Evolutionary conservation across 192 early-diverging fungal genomes (phyloP), one percentile per base, ranked within the genome.

Genomic region (Backusella sp.): DNA sequence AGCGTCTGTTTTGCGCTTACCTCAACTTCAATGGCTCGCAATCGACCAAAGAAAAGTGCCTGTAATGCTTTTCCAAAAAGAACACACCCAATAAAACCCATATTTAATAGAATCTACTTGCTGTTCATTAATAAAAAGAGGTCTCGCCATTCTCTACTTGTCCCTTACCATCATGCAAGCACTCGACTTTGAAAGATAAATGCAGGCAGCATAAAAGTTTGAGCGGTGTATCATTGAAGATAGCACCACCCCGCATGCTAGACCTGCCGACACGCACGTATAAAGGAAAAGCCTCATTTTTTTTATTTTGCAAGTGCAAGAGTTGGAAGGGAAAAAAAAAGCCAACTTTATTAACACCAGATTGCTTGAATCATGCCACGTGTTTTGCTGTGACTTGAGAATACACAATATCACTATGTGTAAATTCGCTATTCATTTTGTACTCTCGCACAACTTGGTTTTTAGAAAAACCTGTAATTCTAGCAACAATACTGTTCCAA

Each of bases 21-120:
- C 84, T 99, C 98, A 23, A 98, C 94, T 84, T 99, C 98, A 65
- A 97, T 86, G 6, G 95, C 91, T 37, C 98, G 86, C 76, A 99
- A 89, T 35, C 86, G 87, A 23, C 98, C 98, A 90, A 99, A 98
- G 80, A 97, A 97, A 3, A 95, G 77, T 23, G 91, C 84, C 66
- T 95, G 93, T 41, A 97, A 78, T 28, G 88, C 72, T 70, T 92
- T 91, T 7, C 97, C 95, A 14, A 92, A 73, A 68, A 98, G 70
- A 36, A 98, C 92, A 1, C 92, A 92, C 26, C 96, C 56, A 72
- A 93, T 59, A n/a, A 56, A 59, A 4, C 52, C 42, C 34, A 77
- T 74, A 68, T 89, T 91, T 23, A 92, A 78, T 15, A 92, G 81
- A 32, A 92, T 82, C 91, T 92, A 52, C 3, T 49, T 19, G 17